Evolutionary conservation across 306 rosid species (phyloP).

Genomic region (Corylus heterophylla): DNA sequence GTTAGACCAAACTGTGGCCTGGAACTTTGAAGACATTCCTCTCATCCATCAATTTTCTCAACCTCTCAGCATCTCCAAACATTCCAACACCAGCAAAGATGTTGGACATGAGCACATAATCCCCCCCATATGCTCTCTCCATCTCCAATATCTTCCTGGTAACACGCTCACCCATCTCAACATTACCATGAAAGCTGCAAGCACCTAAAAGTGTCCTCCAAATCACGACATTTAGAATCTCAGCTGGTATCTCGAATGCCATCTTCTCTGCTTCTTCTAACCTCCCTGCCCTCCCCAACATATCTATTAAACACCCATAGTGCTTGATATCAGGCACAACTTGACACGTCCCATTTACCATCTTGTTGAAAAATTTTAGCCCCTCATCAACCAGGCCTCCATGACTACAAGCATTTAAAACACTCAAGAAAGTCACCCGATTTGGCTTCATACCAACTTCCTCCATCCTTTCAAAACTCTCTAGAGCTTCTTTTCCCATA

Average conservation of each 20-base stretch:
- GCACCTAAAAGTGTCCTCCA: constrained; percentile 81
- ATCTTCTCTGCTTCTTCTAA: constrained; percentile 66
- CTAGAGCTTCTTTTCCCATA: constrained; percentile 57
- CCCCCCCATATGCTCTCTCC: constrained; percentile 67
- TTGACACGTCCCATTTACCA: constrained; percentile 44
- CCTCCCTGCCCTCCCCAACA: constrained; percentile 75
- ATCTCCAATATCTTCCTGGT: constrained; percentile 51
- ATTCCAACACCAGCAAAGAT: constrained; percentile 70
- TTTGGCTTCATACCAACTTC: constrained; percentile 59
- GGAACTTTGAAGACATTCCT: constrained; percentile 57
- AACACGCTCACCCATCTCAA: constrained; percentile 63
- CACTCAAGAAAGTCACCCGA: constrained; percentile 55
- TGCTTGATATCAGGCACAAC: constrained; percentile 61
- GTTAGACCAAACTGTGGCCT: constrained; percentile 58
- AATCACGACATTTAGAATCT: constrained; percentile 56
- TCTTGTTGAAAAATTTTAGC: constrained; percentile 52
- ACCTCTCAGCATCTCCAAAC: constrained; percentile 60
- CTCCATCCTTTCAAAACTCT: constrained; percentile 54
- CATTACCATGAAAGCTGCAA: constrained; percentile 61
- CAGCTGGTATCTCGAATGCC: constrained; percentile 57
- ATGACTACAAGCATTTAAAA: constrained; percentile 74
- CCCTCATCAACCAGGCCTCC: constrained; percentile 79
- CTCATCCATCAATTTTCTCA: constrained; percentile 59
- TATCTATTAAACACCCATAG: constrained; percentile 70
- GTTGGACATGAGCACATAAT: constrained; percentile 84